phyloP scores from a whole-genome alignment of 331 rosid genomes.

The Arachis monticola region DNA sequence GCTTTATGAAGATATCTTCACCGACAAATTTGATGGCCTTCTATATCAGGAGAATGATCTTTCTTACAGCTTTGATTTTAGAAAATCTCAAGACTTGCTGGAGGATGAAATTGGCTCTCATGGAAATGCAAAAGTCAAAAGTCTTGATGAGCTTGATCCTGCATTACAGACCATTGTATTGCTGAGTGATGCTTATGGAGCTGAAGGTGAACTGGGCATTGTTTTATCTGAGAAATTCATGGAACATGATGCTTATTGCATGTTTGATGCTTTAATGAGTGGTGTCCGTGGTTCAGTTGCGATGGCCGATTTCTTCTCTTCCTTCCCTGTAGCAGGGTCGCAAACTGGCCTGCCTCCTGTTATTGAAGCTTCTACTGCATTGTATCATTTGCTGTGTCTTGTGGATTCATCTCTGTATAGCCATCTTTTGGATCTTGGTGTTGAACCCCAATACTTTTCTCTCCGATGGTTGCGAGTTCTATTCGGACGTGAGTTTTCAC shows the following conservation, averaged over 20 bases:
- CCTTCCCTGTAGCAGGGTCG: slow-evolving; percentile 68
- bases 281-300: slow-evolving; percentile 79
- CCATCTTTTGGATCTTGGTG: slow-evolving; percentile 93
- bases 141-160: slow-evolving; percentile 83
- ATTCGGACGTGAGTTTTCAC: slow-evolving; percentile 94
- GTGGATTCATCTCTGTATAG: slow-evolving; percentile 89
- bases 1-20: slow-evolving; percentile 83
- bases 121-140: slow-evolving; percentile 56
- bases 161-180: slow-evolving; percentile 79
- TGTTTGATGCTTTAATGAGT: slow-evolving; percentile 94
- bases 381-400: slow-evolving; percentile 75
- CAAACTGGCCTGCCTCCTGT: slow-evolving; percentile 79
- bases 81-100: slow-evolving; percentile 60
- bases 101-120: slow-evolving; percentile 54
- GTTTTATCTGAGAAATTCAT: slow-evolving; percentile 88
- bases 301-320: slow-evolving; percentile 87
- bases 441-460: slow-evolving; percentile 97
- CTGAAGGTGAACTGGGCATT: slow-evolving; percentile 96
- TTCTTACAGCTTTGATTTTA: slow-evolving; percentile 74
- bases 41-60: slow-evolving; percentile 71
- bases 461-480: slow-evolving; percentile 96
- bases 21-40: slow-evolving; percentile 86
- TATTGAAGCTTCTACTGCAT: slow-evolving; percentile 90
- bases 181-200: slow-evolving; percentile 93
- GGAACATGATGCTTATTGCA: slow-evolving; percentile 93